Conservation (phyloP, 2,329 filamentous ascomycete genomes). For the Simplicillium aogashimaense region DNA sequence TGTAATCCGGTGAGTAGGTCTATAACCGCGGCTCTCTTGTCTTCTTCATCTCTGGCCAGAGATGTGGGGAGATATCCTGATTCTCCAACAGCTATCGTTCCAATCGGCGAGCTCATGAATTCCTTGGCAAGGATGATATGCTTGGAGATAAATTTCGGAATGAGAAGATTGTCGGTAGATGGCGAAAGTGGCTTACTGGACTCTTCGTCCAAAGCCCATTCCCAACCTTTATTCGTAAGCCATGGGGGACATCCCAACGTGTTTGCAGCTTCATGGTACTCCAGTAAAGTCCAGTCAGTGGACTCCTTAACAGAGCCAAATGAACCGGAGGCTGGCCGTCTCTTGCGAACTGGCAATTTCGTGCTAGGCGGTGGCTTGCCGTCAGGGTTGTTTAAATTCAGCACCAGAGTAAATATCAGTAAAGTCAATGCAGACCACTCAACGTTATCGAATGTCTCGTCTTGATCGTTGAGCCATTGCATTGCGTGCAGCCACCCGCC, state of each 20-base stretch:
- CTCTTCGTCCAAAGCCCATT: constrained; percentile 57
- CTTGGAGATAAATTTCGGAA: constrained; percentile 32
- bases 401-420: constrained; percentile 52
- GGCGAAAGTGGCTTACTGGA: constrained; percentile 15
- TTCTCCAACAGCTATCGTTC: constrained; percentile 40
- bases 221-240: constrained; percentile 57
- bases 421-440: constrained; percentile 65
- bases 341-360: constrained; percentile 18
- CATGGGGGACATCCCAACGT: constrained; percentile 41
- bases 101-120: constrained; percentile 53
- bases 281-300: constrained; percentile 38
- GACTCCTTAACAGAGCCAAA: constrained; percentile 24
- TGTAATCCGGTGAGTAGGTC: constrained; percentile 71
- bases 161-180: constrained; percentile 14
- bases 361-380: constrained; percentile 13
- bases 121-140: constrained; percentile 52
- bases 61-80: constrained; percentile 59
- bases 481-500: constrained; percentile 66
- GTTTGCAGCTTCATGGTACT: constrained; percentile 33
- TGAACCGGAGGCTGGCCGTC: constrained; percentile 22
- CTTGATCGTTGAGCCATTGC: constrained; percentile 52
- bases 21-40: constrained; percentile 50
- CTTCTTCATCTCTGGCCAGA: constrained; percentile 38
- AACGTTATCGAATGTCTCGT: constrained; percentile 33
- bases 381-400: constrained; percentile 43